Conservation (phyloP, 2,329 filamentous ascomycete genomes). For the Ophiostoma sp. region DNA sequence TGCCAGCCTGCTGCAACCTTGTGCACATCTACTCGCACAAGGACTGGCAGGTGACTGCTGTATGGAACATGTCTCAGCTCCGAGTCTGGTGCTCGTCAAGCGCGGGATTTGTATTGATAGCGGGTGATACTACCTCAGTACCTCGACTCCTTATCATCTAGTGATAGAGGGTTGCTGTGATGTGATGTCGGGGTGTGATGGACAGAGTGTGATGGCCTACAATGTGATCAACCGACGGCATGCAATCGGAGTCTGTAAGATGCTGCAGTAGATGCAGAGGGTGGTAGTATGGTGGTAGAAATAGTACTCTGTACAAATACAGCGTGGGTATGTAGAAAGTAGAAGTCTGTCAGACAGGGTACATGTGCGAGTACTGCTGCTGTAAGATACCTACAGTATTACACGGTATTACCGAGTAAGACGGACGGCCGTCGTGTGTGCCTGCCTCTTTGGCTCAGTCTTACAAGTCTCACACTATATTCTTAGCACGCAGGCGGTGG, state of each 20-base stretch:
- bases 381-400: too few species aligned
- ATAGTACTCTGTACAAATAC: background rate
- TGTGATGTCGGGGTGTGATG: background rate
- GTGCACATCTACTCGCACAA: background rate
- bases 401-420: background rate
- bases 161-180: background rate
- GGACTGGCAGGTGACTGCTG: background rate
- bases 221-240: slow-evolving; percentile 2
- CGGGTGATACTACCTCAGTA: background rate
- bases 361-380: background rate
- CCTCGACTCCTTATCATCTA: too few species aligned
- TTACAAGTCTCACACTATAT: background rate
- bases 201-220: background rate
- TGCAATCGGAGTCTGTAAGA: slow-evolving; percentile 9
- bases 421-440: background rate
- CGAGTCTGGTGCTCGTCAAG: background rate
- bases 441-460: background rate
- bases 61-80: slow-evolving; percentile 5
- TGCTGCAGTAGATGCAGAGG: background rate
- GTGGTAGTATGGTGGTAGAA: background rate
- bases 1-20: background rate
- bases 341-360: background rate
- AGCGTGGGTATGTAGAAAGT: background rate
- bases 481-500: background rate
- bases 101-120: background rate